Percentiles rank a stretch among this genome's conserved stretches.
Conservation (phyloP, 73 alveolate genomes). For the Paramecium tetraurelia region DNA sequence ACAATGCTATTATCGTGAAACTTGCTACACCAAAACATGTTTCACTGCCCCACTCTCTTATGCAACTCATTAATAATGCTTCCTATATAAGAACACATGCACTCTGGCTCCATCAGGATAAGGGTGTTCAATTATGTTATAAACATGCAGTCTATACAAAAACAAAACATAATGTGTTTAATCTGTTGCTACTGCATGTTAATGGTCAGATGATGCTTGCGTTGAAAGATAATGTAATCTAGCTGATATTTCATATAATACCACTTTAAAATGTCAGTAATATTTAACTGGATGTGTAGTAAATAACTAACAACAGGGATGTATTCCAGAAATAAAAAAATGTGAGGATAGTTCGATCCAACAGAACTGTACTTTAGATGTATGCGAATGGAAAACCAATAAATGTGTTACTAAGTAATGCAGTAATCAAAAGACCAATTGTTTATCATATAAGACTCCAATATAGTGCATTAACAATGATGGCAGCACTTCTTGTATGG, state of each 20-base stretch:
- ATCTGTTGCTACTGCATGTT: neutral
- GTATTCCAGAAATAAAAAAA: neutral
- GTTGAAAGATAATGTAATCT: neutral
- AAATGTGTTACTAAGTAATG: neutral
- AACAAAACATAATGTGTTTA: neutral
- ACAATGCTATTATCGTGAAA: neutral
- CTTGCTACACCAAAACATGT: neutral
- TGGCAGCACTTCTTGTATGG: neutral
- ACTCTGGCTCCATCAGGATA: neutral
- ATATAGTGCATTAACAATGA: neutral
- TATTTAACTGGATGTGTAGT: neutral
- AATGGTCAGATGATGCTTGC: neutral
- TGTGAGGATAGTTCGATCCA: neutral
- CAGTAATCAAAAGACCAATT: neutral
- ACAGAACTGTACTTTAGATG: neutral
- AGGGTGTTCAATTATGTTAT: neutral
- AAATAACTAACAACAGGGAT: neutral
- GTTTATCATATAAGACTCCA: neutral
- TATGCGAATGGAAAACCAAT: neutral
- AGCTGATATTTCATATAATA: neutral
- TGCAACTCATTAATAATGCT: neutral
- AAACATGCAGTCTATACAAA: neutral
- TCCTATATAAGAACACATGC: neutral
- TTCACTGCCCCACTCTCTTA: neutral
- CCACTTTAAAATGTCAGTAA: neutral